Conservation (phyloP, 768 basidiomycete species). For the Hypholoma sublateritium region DNA sequence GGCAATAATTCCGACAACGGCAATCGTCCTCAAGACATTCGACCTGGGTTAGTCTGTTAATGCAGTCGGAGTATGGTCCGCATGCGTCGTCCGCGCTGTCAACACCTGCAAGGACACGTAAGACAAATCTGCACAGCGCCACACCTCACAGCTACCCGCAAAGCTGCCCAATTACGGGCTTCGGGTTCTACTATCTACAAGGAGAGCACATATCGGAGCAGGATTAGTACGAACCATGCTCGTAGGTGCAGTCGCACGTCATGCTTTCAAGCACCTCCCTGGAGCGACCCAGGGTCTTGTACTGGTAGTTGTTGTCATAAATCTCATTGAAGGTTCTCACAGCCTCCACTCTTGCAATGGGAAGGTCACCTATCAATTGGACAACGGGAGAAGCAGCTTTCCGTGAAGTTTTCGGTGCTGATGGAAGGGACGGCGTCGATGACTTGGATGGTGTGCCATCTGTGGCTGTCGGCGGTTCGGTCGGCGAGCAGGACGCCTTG, state of each 20-base stretch:
- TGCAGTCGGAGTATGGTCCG: slow-evolving; percentile 88
- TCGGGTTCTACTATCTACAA: slow-evolving; percentile 10
- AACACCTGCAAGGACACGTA: slow-evolving; percentile 42
- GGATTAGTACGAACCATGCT: slow-evolving; percentile 65
- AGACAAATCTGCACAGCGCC: slow-evolving; percentile 22
- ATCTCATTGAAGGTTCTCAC: slow-evolving; percentile 73
- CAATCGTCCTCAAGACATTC: slow-evolving; percentile 94
- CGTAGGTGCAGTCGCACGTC: slow-evolving; percentile 91
- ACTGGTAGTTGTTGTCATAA: slow-evolving; percentile 81
- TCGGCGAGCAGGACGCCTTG: slow-evolving; percentile 34
- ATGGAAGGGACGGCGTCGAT: slow-evolving; percentile 38
- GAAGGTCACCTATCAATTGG: slow-evolving; percentile 82
- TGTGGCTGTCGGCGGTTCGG: slow-evolving; percentile 29
- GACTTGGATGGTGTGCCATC: slow-evolving; percentile 36
- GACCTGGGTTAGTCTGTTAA: slow-evolving; percentile 95
- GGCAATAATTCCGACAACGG: slow-evolving; percentile 76
- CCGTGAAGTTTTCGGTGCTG: slow-evolving; percentile 26
- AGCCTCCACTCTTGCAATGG: slow-evolving; percentile 73
- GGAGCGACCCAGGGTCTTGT: slow-evolving; percentile 81
- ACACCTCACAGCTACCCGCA: slow-evolving; percentile 3
- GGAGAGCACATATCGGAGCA: slow-evolving; percentile 6
- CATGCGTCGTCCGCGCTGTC: slow-evolving; percentile 72
- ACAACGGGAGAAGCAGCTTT: slow-evolving; percentile 39
- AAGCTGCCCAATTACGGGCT: slow-evolving; percentile 12
- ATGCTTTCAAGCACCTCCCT: slow-evolving; percentile 90